These are phyloP conservation scores for Venturia carpophila DNA, from an alignment of 2,329 filamentous ascomycete species.

Conservation along the genomic window DNA sequence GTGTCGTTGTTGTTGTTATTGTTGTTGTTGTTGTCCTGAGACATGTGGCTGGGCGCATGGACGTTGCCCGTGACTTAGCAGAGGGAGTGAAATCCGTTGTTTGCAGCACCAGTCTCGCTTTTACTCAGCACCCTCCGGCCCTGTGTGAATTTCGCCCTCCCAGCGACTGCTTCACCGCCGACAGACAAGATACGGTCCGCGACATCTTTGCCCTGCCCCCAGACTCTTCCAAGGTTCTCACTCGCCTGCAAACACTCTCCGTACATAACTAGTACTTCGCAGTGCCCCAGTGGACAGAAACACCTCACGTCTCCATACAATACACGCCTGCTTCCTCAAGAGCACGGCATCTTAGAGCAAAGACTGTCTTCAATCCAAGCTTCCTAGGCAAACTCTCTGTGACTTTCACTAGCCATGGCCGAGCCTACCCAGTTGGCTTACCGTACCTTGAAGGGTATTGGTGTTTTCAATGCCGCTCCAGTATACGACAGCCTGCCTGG, in stretches of 20 bases:
- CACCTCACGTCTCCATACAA: constrained; percentile 1
- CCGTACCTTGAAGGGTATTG: constrained; percentile 94
- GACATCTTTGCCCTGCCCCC: not conserved
- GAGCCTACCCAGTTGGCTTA: constrained; percentile 90
- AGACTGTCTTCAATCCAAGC: not conserved
- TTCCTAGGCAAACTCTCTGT: not conserved
- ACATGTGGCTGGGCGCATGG: too few relatives aligned
- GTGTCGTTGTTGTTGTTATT: too few relatives aligned
- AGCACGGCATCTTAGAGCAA: constrained; percentile 1
- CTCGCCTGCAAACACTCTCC: not conserved
- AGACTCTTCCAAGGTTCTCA: not conserved
- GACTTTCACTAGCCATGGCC: constrained; percentile 92
- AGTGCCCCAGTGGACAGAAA: not conserved
- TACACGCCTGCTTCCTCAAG: not conserved
- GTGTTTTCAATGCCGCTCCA: constrained; percentile 83
- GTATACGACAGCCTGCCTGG: constrained; percentile 77
- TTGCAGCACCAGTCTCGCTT: not conserved
- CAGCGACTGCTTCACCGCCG: constrained; percentile 10
- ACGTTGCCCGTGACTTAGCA: not conserved
- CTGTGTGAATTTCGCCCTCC: not conserved
- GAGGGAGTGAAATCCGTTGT: not conserved
- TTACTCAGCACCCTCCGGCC: not conserved
- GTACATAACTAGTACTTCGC: not conserved
- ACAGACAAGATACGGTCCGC: constrained; percentile 5
- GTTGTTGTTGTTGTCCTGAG: too few relatives aligned